Conservation (phyloP, 1,284 basidiomycete species). For the Melampsora larici-populina region DNA sequence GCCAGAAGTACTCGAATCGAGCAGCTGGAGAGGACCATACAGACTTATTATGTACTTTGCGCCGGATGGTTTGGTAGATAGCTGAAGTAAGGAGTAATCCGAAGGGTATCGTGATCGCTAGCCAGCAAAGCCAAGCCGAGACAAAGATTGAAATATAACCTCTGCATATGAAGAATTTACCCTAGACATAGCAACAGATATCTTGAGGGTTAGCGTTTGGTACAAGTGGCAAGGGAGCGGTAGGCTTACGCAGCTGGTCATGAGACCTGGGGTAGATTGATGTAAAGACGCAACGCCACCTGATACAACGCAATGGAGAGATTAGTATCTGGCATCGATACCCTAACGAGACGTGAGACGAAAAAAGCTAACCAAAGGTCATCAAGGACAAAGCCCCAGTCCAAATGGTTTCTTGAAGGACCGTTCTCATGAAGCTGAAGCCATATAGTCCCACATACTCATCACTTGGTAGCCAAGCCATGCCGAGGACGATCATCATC, state of each 20-base stretch:
- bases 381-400: neutral
- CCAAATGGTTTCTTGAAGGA: constrained; percentile 24
- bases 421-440: constrained; percentile 1
- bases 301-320: neutral
- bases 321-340: neutral
- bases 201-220: too few relatives aligned
- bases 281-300: constrained; percentile 22
- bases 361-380: neutral
- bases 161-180: constrained; percentile 35
- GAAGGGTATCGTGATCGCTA: constrained; percentile 15
- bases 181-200: neutral
- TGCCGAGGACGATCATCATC: constrained; percentile 8
- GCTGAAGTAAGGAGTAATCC: neutral
- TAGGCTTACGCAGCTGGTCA: constrained; percentile 36
- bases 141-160: constrained; percentile 40
- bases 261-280: constrained; percentile 35
- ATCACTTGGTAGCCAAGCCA: constrained; percentile 36
- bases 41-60: neutral
- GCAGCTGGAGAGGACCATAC: constrained; percentile 13
- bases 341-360: neutral
- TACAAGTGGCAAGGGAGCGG: neutral
- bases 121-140: constrained; percentile 11
- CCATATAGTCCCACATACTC: constrained; percentile 22
- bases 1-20: constrained; percentile 40
- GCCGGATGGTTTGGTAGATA: constrained; percentile 7